Evolutionary conservation across 2,329 filamentous ascomycete species (phyloP).

Genomic region (Phialocephala subalpina): DNA sequence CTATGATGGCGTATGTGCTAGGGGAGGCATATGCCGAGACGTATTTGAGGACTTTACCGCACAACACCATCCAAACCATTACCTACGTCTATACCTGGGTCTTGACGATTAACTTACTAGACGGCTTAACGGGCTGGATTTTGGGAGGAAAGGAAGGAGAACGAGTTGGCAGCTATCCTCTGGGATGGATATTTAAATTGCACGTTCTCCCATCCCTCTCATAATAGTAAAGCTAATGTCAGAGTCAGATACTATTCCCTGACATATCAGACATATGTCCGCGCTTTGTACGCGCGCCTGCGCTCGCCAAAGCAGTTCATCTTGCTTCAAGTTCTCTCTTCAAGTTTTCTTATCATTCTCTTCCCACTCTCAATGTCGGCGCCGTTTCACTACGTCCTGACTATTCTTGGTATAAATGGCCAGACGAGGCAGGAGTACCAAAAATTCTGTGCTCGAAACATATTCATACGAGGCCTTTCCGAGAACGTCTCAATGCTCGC

Average conservation of each 20-base stretch:
- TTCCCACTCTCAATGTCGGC: conserved; percentile 70
- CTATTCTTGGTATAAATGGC: conserved; percentile 60
- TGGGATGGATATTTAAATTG: conserved; percentile 77
- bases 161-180: conserved; percentile 72
- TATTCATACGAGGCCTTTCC: conserved; percentile 72
- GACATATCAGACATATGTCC: conserved; percentile 76
- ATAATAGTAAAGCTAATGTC: conserved; percentile 11
- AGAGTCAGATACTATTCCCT: conserved; percentile 44
- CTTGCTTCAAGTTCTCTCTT: conserved; percentile 70
- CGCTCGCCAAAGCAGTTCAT: conserved; percentile 72
- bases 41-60: conserved; percentile 71
- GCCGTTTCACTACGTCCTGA: conserved; percentile 63
- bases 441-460: conserved; percentile 70
- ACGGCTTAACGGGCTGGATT: conserved; percentile 72
- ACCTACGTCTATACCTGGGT: conserved; percentile 77
- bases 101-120: conserved; percentile 69
- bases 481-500: conserved; percentile 75
- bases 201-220: conserved; percentile 47
- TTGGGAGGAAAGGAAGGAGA: conserved; percentile 71
- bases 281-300: conserved; percentile 72
- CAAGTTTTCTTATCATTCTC: conserved; percentile 67
- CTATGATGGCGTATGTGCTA: conserved; percentile 70
- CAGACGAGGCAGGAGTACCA: conserved; percentile 70
- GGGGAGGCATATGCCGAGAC: conserved; percentile 75
- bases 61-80: conserved; percentile 71